phyloP scores from a whole-genome alignment of 768 basidiomycete species.

The Nevesoporus exiguus region DNA sequence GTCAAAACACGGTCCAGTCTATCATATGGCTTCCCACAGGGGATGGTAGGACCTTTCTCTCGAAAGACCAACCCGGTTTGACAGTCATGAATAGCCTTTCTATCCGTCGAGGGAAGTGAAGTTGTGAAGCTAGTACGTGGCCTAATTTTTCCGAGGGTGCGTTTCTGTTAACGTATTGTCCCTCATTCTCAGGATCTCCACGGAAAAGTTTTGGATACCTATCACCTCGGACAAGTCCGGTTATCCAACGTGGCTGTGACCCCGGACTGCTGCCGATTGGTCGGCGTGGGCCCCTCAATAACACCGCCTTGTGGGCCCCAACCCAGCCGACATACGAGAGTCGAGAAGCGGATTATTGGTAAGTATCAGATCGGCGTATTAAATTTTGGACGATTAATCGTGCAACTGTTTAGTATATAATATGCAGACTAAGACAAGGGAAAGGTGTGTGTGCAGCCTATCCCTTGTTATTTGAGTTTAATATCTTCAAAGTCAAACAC shows the following conservation, averaged over 20 bases:
- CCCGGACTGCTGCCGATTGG: conserved; percentile 42
- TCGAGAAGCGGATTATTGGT: conserved; percentile 55
- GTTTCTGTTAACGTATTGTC: conserved; percentile 15
- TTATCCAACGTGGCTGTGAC: conserved; percentile 51
- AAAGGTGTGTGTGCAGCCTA: conserved; percentile 37
- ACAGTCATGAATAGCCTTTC: conserved; percentile 38
- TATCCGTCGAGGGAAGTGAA: conserved; percentile 48
- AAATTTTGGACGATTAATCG: not conserved
- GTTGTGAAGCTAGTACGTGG: conserved; percentile 44
- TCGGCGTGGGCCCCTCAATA: conserved; percentile 48
- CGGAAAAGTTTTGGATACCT: conserved; percentile 42
- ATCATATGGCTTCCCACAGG: conserved; percentile 50
- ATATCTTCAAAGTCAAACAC: conserved; percentile 43
- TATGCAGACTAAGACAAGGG: conserved; percentile 39
- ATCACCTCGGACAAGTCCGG: conserved; percentile 43
- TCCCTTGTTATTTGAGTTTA: conserved; percentile 4
- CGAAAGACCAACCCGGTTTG: conserved; percentile 9
- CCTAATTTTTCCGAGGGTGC: conserved; percentile 2
- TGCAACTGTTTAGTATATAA: conserved; percentile 42
- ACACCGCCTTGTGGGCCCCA: conserved; percentile 41
- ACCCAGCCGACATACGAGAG: conserved; percentile 45
- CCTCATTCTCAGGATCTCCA: conserved; percentile 37
- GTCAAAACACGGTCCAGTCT: conserved; percentile 44
- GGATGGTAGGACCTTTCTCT: conserved; percentile 34
- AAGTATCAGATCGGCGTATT: conserved; percentile 11